A percentile compares a stretch with the other conserved stretches of the same genome.
These are phyloP conservation scores for Thyridium curvatum DNA, from an alignment of 2,329 filamentous ascomycete species.

Conservation along the genomic window DNA sequence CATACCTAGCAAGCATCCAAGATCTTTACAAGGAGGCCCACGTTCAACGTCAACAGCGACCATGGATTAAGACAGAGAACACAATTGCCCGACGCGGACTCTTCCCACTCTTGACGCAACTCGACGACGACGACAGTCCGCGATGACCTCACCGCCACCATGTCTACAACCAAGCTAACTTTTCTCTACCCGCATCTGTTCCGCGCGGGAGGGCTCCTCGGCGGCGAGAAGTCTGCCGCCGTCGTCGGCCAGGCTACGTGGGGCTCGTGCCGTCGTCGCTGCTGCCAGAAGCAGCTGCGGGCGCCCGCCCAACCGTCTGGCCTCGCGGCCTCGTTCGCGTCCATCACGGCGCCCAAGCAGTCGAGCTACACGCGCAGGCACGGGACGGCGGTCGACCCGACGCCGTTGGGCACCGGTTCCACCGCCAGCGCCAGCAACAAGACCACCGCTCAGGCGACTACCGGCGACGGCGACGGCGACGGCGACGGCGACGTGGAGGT, in stretches of 20 bases:
- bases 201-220: constrained; percentile 29
- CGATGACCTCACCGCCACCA: constrained; percentile 23
- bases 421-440: constrained; percentile 1
- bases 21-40: no score
- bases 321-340: constrained; percentile 26
- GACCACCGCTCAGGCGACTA: background rate
- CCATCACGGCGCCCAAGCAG: constrained; percentile 27
- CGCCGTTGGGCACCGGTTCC: constrained; percentile 19
- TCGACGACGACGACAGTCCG: no score
- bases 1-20: no score
- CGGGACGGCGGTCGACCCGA: constrained; percentile 55
- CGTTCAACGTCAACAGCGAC: no score
- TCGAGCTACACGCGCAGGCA: constrained; percentile 46
- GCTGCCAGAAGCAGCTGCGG: constrained; percentile 8
- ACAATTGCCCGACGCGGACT: no score
- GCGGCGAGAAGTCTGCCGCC: constrained; percentile 13
- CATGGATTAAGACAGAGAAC: background rate
- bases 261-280: background rate
- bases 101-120: no score
- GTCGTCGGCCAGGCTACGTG: constrained; percentile 4
- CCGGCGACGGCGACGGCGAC: no score
- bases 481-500: no score
- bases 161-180: constrained; percentile 57
- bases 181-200: constrained; percentile 66
- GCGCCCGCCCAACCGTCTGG: no score